These are phyloP conservation scores for Leishmania tropica DNA, from an alignment of 208 protist genomes.

Conservation along the genomic window DNA sequence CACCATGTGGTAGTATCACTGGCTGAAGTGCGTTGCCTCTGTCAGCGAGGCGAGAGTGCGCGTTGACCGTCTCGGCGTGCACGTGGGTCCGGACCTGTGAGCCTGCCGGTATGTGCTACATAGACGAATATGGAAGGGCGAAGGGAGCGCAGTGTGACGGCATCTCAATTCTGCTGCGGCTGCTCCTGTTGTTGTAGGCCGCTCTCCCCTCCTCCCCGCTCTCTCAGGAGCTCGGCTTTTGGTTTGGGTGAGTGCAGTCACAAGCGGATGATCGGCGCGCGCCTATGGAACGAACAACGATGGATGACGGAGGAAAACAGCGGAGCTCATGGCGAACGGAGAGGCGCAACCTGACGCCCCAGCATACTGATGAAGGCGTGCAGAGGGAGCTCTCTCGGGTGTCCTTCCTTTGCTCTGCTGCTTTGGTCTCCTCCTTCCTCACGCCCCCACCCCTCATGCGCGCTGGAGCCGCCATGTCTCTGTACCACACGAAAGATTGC, in stretches of 20 bases:
- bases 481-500: background rate
- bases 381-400: background rate
- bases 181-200: background rate
- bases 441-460: background rate
- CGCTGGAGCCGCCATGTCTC: background rate
- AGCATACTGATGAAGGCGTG: background rate
- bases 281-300: background rate
- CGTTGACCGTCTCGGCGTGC: no score
- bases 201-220: background rate
- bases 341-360: background rate
- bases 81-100: background rate
- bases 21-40: background rate
- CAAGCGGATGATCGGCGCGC: background rate
- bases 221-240: background rate
- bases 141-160: background rate
- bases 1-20: conserved; percentile 3
- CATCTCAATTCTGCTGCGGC: background rate
- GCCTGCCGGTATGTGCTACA: background rate
- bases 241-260: background rate
- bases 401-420: background rate
- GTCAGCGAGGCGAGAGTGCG: background rate
- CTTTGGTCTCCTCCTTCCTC: background rate
- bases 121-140: background rate
- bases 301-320: background rate
- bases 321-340: background rate